phyloP scores from a whole-genome alignment of 805 yeast species.

The Saccharomyces jurei region DNA sequence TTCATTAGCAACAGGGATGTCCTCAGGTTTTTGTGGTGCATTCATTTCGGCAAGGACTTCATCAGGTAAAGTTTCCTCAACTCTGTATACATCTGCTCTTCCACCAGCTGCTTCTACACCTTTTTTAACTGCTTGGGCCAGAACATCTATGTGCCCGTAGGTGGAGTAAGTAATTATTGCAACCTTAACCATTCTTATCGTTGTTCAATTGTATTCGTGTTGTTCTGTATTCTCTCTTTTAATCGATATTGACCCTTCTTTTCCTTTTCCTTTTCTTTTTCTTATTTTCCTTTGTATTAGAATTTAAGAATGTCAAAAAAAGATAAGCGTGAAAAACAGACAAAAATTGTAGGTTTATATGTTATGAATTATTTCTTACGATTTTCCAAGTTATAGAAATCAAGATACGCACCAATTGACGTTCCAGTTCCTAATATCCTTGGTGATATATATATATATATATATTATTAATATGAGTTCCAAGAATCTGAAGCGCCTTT shows the following conservation, averaged over 20 bases:
- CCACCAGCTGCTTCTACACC: slow-evolving; percentile 71
- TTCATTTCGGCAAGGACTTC: slow-evolving; percentile 51
- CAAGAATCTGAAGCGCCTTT: not conserved
- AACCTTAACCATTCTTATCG: slow-evolving; percentile 27
- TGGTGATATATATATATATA: not conserved
- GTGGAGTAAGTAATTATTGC: slow-evolving; percentile 63
- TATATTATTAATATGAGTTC: not conserved
- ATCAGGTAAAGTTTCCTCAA: slow-evolving; percentile 65
- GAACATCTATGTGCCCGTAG: slow-evolving; percentile 64
- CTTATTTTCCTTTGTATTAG: slow-evolving; percentile 2
- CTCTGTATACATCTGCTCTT: slow-evolving; percentile 61
- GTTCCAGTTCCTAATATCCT: not conserved
- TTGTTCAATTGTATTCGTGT: not conserved
- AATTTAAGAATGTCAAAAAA: not conserved
- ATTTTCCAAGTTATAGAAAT: not conserved
- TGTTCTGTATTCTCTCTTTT: not conserved
- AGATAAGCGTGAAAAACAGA: not conserved
- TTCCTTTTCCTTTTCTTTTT: not conserved
- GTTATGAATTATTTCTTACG: not conserved
- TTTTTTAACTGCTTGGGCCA: slow-evolving; percentile 60
- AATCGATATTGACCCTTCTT: not conserved
- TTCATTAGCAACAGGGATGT: slow-evolving; percentile 48
- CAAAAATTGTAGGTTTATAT: not conserved
- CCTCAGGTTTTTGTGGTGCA: slow-evolving; percentile 56
- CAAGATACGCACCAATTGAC: not conserved